A percentile compares a stretch with the other conserved stretches of the same genome.
These are phyloP conservation scores for Debaryomycetaceae sp. DNA, from an alignment of 1,139 yeast genomes.

Conservation along the genomic window DNA sequence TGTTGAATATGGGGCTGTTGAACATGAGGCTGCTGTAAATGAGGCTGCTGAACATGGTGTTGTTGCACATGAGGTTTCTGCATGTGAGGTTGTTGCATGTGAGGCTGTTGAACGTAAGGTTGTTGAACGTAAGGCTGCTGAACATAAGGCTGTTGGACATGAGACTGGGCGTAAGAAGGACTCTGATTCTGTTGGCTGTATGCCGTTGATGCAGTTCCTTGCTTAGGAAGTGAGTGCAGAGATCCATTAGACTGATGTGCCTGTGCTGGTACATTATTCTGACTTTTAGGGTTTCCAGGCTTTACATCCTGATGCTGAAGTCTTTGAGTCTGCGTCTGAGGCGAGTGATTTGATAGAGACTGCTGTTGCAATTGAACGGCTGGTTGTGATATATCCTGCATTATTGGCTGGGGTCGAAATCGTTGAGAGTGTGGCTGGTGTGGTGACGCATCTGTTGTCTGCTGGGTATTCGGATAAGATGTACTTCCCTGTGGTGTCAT, in stretches of 20 bases:
- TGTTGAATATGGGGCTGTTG: conserved; percentile 5
- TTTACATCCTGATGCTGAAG: too few relatives aligned
- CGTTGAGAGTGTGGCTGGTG: background rate
- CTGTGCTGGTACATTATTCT: too few relatives aligned
- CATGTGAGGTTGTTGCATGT: conserved; percentile 6
- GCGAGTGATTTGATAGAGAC: background rate
- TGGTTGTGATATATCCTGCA: background rate
- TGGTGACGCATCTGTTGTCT: conserved; percentile 5
- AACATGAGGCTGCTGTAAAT: conserved; percentile 6
- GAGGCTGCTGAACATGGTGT: conserved; percentile 3
- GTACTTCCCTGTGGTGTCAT: background rate
- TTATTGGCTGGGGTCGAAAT: background rate
- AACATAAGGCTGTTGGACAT: conserved; percentile 5
- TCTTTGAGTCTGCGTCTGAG: too few relatives aligned
- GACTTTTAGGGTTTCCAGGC: too few relatives aligned
- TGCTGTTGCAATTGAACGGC: background rate
- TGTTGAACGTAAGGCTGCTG: conserved; percentile 6
- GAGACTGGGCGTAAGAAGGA: conserved; percentile 2
- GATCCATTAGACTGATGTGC: background rate
- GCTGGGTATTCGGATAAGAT: conserved; percentile 3
- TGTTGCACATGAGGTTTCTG: background rate
- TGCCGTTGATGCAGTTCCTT: background rate
- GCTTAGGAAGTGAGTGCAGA: background rate
- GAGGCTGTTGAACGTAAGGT: conserved; percentile 5
- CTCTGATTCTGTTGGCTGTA: background rate